Evolutionary conservation across 768 basidiomycete genomes (phyloP).

Genomic region (Sutorius australiensis): DNA sequence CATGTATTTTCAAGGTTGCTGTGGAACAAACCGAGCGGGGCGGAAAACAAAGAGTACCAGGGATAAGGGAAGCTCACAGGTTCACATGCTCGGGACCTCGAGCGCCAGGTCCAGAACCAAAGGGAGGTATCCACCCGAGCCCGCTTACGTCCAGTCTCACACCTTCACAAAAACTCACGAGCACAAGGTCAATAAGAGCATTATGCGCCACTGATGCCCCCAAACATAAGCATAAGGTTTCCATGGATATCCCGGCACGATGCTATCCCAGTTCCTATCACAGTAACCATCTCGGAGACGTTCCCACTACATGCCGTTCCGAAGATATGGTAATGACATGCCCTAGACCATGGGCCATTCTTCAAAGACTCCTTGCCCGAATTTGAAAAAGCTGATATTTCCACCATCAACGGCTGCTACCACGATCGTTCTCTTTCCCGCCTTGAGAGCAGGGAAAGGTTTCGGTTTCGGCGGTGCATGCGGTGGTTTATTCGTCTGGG

Average conservation of each 20-base stretch:
- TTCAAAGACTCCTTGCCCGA: conserved; percentile 80
- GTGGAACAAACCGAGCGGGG: background rate
- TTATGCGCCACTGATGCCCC: too few species aligned
- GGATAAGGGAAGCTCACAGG: background rate
- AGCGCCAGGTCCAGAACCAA: background rate
- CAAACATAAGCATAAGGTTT: too few species aligned
- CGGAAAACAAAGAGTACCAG: background rate
- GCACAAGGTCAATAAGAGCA: background rate
- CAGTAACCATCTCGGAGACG: background rate
- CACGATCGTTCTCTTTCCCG: conserved; percentile 78
- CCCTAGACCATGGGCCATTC: conserved; percentile 67
- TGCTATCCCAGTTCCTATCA: background rate
- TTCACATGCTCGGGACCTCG: background rate
- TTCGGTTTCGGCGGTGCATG: conserved; percentile 44
- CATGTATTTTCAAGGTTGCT: background rate
- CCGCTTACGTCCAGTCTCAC: background rate
- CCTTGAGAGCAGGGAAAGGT: conserved; percentile 77
- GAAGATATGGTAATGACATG: background rate
- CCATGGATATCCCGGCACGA: too few species aligned
- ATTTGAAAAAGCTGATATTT: conserved; percentile 83
- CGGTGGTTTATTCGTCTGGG: conserved; percentile 29
- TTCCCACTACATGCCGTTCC: background rate
- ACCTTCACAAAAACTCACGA: background rate
- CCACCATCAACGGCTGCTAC: conserved; percentile 89
- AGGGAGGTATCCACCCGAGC: background rate